A percentile compares a stretch with the other conserved stretches of the same genome.
These are phyloP conservation scores for Rhynchosporium agropyri DNA, from an alignment of 2,329 filamentous ascomycete genomes.

Conservation along the genomic window DNA sequence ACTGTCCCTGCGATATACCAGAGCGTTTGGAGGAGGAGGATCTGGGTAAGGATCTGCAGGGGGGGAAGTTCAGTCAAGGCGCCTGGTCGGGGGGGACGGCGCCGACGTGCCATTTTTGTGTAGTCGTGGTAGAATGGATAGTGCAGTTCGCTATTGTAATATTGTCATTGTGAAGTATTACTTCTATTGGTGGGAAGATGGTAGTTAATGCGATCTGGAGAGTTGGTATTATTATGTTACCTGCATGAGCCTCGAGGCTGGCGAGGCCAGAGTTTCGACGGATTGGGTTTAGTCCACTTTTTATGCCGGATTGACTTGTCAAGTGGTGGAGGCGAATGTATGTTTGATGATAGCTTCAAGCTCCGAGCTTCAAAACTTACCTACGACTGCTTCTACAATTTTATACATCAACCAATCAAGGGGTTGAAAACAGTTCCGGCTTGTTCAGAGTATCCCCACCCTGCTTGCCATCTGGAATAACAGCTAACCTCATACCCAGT, in stretches of 20 bases:
- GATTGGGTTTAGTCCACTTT: slow-evolving; percentile 15
- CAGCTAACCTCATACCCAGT: no score
- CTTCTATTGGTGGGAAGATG: background rate
- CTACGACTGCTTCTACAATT: no score
- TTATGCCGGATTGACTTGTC: slow-evolving; percentile 26
- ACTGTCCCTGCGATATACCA: slow-evolving; percentile 65
- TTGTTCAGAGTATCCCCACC: no score
- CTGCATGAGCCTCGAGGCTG: background rate
- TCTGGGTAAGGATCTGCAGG: slow-evolving; percentile 67
- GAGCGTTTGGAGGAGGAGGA: slow-evolving; percentile 62
- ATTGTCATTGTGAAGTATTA: slow-evolving; percentile 1
- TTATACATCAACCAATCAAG: no score
- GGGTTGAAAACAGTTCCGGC: no score
- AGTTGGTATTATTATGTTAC: slow-evolving; percentile 9
- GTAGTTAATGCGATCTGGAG: background rate
- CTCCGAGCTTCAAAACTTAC: slow-evolving; percentile 7
- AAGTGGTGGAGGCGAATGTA: background rate
- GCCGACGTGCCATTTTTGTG: slow-evolving; percentile 47
- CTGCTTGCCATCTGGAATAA: no score
- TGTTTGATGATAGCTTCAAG: no score
- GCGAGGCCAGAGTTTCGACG: slow-evolving; percentile 19
- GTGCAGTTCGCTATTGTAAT: slow-evolving; percentile 4
- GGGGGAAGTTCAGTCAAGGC: slow-evolving; percentile 68
- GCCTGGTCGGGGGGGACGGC: slow-evolving; percentile 65
- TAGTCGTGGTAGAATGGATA: background rate